Base-by-base conservation (phyloP, 2,329 filamentous ascomycete genomes). In the Anthostomella pinea region DNA sequence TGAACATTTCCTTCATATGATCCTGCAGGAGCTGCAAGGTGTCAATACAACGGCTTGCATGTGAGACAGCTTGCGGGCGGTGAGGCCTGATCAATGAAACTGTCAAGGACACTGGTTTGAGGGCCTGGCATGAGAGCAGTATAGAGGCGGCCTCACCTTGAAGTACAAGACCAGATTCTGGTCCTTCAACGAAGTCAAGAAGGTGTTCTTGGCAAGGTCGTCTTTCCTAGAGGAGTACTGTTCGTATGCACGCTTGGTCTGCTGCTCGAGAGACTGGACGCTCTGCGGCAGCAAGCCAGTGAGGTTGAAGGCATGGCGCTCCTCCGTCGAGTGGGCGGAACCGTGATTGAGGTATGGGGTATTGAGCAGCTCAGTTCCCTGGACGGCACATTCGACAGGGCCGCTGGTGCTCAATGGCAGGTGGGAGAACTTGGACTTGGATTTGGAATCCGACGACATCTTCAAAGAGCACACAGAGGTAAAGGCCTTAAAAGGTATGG, bases 131-230 rank as follows among this genome's bases (percentile, higher is more conserved):
- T 9, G 4, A 18, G 8, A 8, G 20, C 3, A 26, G 8, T 22
- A 3, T 4, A 23, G 5, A 16, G 26, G 20, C 11, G 17, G 20
- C 46, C 65, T 45, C 50, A 85, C 83, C 58, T 72, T 81, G 61
- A 82, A 94, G 59, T 87, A 95, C 2, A 95, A 63, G 1, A 94
- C 85, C 43, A 85, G 77, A 62, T 93, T 95, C 62, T 95, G 89
- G 51, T 87, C 81, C 54, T 87, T 89, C 67, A 95, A 70, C 32
- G 83, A 88, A 0, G 85, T 86, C 70, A 95, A 75, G 57, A 95
- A 95, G 0, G 87, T 90, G 52, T 95, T 95, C 67, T 93, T 94
- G 24, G 83, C 82, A 23, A 95, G 64, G 45, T 83, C 75, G 57
- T 83, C 76, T 0, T 64, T 57, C 3, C 76, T 71, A 3, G 70